These are phyloP conservation scores for Penicillium aurantiogriseum DNA, from an alignment of 2,329 filamentous ascomycete species.

Conservation along the genomic window DNA sequence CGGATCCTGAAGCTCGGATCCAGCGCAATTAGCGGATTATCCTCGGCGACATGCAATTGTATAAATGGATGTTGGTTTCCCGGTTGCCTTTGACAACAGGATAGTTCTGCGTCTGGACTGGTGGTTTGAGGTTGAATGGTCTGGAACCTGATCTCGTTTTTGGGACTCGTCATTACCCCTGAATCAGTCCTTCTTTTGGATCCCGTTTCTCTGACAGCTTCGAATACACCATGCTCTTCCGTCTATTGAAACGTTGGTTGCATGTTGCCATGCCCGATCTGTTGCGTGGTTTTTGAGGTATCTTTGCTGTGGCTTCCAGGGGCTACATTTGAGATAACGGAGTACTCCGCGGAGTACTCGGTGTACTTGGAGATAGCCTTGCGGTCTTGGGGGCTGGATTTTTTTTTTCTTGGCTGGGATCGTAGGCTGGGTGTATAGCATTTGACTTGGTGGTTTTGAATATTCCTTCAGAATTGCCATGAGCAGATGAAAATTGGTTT, in stretches of 20 bases:
- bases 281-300: background rate
- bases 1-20: slow-evolving; percentile 6
- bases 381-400: background rate
- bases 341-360: background rate
- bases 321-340: background rate
- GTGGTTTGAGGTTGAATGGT: background rate
- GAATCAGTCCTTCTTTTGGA: slow-evolving; percentile 4
- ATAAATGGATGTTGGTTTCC: slow-evolving; percentile 7
- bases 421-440: background rate
- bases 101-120: slow-evolving; percentile 1
- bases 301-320: slow-evolving; percentile 3
- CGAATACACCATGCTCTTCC: background rate
- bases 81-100: slow-evolving; percentile 15
- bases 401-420: background rate
- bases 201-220: slow-evolving; percentile 5
- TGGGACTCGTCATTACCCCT: slow-evolving; percentile 12
- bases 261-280: background rate
- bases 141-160: slow-evolving; percentile 6
- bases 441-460: background rate
- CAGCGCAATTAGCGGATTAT: slow-evolving; percentile 3
- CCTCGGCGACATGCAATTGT: background rate
- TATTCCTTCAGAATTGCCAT: background rate
- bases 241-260: background rate
- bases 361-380: background rate
- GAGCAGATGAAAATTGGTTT: background rate